Percentiles rank a stretch among this genome's conserved stretches.
These are phyloP conservation scores for Psilocybe tampanensis DNA, from an alignment of 768 basidiomycete genomes.

Conservation along the genomic window DNA sequence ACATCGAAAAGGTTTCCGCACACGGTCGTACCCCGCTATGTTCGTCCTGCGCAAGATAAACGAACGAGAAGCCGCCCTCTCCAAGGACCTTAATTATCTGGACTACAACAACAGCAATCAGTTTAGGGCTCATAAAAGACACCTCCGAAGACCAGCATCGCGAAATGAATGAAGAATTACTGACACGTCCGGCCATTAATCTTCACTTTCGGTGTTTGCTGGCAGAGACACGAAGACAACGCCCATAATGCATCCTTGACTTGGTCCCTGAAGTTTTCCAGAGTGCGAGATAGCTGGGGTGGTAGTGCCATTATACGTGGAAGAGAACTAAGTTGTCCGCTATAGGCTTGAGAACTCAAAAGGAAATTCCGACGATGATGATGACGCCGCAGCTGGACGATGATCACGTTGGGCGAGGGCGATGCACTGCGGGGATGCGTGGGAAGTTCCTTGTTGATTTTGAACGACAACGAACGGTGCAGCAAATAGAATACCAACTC, in stretches of 20 bases:
- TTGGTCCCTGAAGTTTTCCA: slow-evolving; percentile 69
- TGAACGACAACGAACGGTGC: background rate
- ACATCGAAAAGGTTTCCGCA: background rate
- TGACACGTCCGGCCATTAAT: slow-evolving; percentile 94
- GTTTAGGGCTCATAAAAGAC: background rate
- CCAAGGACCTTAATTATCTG: slow-evolving; percentile 92
- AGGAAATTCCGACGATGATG: background rate
- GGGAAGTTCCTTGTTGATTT: background rate
- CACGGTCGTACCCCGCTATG: slow-evolving; percentile 67
- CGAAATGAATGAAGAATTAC: slow-evolving; percentile 27
- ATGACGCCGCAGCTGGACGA: background rate
- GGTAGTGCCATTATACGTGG: slow-evolving; percentile 30
- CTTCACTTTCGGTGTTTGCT: slow-evolving; percentile 85
- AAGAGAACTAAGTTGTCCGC: background rate
- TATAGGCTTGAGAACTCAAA: background rate
- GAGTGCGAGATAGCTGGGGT: slow-evolving; percentile 42
- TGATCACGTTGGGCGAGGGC: background rate
- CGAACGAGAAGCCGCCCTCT: slow-evolving; percentile 95
- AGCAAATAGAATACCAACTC: background rate
- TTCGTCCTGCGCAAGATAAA: slow-evolving; percentile 87
- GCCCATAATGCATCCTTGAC: slow-evolving; percentile 84
- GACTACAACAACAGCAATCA: slow-evolving; percentile 52
- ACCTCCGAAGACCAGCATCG: background rate
- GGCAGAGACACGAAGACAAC: slow-evolving; percentile 78
- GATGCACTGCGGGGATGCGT: background rate